Base-by-base conservation (phyloP, 305 asterid species). In the Fraxinus xanthoxyloides region DNA sequence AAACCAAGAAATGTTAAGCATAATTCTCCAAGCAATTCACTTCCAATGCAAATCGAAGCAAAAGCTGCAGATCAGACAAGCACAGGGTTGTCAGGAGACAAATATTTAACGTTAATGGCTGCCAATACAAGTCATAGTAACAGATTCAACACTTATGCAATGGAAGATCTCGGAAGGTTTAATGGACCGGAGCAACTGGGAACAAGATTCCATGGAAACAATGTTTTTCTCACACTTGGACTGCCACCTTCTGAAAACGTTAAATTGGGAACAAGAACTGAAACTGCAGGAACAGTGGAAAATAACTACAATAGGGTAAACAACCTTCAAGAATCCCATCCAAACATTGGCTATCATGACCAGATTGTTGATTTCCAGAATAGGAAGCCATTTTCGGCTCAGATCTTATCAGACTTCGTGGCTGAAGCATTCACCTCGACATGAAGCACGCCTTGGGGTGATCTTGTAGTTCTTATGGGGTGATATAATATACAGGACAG, bases 221-320 rank as follows among this genome's bases (percentile, higher is more conserved):
- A 82, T 31, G 91, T 89, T 56, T 93, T 93, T 19, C 95, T 93
- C 59, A 85, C 93, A 10, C 89, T 93, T 0, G 94, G 84, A 24
- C 91, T 90, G 4, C 94, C 93, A 1, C 94, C 91, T 17, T 81
- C 90, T 2, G 92, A 84, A 80, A 81, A 73, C 78, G 82, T 86
- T 32, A 89, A 85, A 75, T 32, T 92, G n/a, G 88, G 87, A 38
- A 77, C 73, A 21, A 69, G 89, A 28, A 56, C 82, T 4, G 92
- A 86, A 78, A 81, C 85, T 69, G 19, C 34, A 24, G 85, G 83
- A n/a, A 77, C 48, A 12, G 83, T 80, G 38, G 86, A 80, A 75
- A 82, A 81, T 17, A 82, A 78, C 75, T 85, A 48, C 51, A 79
- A 61, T 56, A 79, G 83, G 82, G 79, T 84, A 3, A 82, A 78